These are phyloP conservation scores for Fusarium luffae DNA, from an alignment of 2,329 filamentous ascomycete genomes.

Conservation along the genomic window DNA sequence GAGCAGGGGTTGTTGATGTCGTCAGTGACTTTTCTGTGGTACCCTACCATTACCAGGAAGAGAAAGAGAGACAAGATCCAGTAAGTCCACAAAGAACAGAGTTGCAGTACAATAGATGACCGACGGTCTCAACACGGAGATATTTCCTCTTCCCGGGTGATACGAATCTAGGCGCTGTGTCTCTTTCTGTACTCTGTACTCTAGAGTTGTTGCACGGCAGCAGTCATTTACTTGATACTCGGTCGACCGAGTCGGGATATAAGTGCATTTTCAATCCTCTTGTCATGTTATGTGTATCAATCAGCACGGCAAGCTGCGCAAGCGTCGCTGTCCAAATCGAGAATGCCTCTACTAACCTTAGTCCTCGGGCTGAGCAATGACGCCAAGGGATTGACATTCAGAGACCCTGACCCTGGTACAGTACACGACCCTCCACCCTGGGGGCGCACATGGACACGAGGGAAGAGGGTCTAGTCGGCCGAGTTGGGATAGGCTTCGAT, in stretches of 20 bases:
- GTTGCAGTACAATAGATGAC: background rate
- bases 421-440: constrained; percentile 18
- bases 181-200: constrained; percentile 4
- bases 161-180: constrained; percentile 14
- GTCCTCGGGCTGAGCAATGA: constrained; percentile 31
- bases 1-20: constrained; percentile 28
- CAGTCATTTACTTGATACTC: constrained; percentile 12
- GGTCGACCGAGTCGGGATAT: constrained; percentile 26
- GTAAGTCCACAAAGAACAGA: constrained; percentile 3
- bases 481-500: constrained; percentile 41
- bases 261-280: constrained; percentile 17
- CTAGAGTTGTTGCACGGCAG: constrained; percentile 14
- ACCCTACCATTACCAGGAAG: constrained; percentile 13
- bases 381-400: constrained; percentile 25
- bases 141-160: constrained; percentile 15
- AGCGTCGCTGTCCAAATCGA: constrained; percentile 35
- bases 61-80: constrained; percentile 17
- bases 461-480: constrained; percentile 32
- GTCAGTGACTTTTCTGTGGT: constrained; percentile 22
- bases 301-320: constrained; percentile 36
- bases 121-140: constrained; percentile 35
- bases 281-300: background rate
- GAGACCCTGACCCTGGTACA: constrained; percentile 3
- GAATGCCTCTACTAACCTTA: constrained; percentile 9
- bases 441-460: constrained; percentile 34